These are phyloP conservation scores for Lichtheimia ramosa DNA, from an alignment of 371 early-diverging fungal species.

Conservation along the genomic window DNA sequence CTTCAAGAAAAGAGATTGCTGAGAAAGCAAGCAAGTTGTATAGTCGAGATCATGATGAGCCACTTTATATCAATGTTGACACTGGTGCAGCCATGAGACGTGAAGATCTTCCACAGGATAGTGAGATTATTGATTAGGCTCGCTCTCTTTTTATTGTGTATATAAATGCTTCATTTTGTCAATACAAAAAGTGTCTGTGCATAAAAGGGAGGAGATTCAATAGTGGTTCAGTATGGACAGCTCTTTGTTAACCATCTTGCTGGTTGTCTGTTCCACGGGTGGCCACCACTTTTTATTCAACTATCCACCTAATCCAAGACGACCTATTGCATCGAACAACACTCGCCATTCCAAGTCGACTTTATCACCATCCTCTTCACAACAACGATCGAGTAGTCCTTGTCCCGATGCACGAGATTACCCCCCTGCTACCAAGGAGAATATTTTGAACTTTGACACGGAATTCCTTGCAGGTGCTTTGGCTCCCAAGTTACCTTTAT, in stretches of 20 bases:
- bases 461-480: slow-evolving; percentile 73
- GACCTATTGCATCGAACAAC: slow-evolving; percentile 11
- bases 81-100: too few relatives aligned
- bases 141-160: too few relatives aligned
- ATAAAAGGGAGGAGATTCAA: too few relatives aligned
- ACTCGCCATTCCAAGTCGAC: neutral
- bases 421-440: slow-evolving; percentile 41
- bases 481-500: slow-evolving; percentile 71
- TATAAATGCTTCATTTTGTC: too few relatives aligned
- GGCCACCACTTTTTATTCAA: slow-evolving; percentile 73
- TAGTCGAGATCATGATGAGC: too few relatives aligned
- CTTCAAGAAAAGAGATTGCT: too few relatives aligned
- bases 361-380: neutral
- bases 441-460: slow-evolving; percentile 69
- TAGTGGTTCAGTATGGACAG: slow-evolving; percentile 8
- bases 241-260: slow-evolving; percentile 56
- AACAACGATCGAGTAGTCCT: neutral
- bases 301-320: slow-evolving; percentile 57
- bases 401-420: slow-evolving; percentile 9
- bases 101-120: too few relatives aligned
- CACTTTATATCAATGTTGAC: too few relatives aligned
- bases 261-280: slow-evolving; percentile 69
- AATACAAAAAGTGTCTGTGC: too few relatives aligned
- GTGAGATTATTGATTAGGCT: too few relatives aligned
- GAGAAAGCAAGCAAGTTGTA: too few relatives aligned